Evolutionary conservation across 805 yeast genomes (phyloP), one percentile per base, ranked within the genome.

Genomic region (Metschnikowia aberdeeniae): DNA sequence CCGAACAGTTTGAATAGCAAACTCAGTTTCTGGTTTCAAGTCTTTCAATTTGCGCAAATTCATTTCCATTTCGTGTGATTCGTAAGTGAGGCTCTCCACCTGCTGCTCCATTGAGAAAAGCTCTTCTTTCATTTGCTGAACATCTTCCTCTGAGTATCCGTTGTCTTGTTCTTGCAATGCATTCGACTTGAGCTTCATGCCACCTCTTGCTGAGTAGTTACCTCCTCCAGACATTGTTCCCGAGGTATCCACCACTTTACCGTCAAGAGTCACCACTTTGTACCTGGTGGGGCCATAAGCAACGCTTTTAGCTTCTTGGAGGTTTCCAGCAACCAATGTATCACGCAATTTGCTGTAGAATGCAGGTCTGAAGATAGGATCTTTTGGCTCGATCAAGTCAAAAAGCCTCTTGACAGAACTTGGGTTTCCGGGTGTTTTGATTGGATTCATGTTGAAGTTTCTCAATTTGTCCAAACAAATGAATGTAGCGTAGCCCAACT

Each of bases 221-320:
- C 98, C 99, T 66, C 99, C 99, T 56, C 99, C 99, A 38, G 95
- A 81, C 83, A 95, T 82, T 1, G 97, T 87, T 64, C 99, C 99
- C 2, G 96, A 86, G 12, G 84, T 81, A 57, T 90, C 97, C 45
- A 93, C 92, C 19, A 93, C 70, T 55, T 89, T 85, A 20, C 99
- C 99, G 62, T 87, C 95, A 7, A 89, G 62, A 0, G 98, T 89
- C 0, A 95, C 98, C 20, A 92, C 98, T 55, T 95, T 77, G 75
- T 80, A 86, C 56, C 98, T 72, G 54, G 73, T 80, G 3, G 74
- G 64, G 1, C 95, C 93, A 67, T 84, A 92, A 0, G 99, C 98
- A 27, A 92, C 93, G 34, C 75, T 68, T 51, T 88, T 85, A 1
- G 99, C 99, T 57, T 86, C 89, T 28, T 75, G 75, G 50, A 89